These are phyloP conservation scores for Euphrasia confusa DNA, from an alignment of 257 asterid species.

Conservation along the genomic window DNA sequence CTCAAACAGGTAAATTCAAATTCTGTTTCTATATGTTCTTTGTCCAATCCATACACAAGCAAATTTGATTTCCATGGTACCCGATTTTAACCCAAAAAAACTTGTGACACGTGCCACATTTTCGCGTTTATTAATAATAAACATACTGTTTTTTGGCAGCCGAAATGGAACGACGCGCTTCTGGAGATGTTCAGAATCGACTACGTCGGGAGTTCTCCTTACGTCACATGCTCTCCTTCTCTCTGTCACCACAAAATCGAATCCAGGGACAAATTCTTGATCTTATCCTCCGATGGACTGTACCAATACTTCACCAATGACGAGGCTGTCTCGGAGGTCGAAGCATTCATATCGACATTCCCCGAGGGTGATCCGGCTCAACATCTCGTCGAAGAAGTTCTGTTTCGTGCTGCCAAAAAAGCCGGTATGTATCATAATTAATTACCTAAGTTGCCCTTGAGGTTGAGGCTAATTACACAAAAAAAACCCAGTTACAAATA, in stretches of 20 bases:
- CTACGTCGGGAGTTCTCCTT: slow-evolving; percentile 70
- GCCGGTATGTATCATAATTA: slow-evolving; percentile 49
- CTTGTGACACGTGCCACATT: no score
- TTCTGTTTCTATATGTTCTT: not conserved
- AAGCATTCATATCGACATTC: slow-evolving; percentile 64
- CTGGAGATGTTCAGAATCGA: slow-evolving; percentile 84
- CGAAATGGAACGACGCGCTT: slow-evolving; percentile 89
- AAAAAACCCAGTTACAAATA: no score
- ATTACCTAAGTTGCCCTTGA: no score
- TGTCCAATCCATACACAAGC: not conserved
- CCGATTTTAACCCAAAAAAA: no score
- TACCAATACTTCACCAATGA: slow-evolving; percentile 92
- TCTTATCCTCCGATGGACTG: slow-evolving; percentile 92
- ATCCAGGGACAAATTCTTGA: slow-evolving; percentile 70
- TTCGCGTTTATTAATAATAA: not conserved
- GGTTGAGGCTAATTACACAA: no score
- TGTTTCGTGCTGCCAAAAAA: slow-evolving; percentile 94
- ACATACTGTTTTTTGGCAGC: slow-evolving; percentile 43
- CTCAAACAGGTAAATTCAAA: slow-evolving; percentile 60
- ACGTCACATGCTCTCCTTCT: slow-evolving; percentile 71
- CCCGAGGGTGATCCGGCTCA: slow-evolving; percentile 99
- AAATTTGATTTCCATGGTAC: no score
- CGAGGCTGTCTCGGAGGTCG: slow-evolving; percentile 85
- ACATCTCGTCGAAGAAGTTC: slow-evolving; percentile 87
- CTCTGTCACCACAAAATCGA: slow-evolving; percentile 72